A percentile compares a stretch with the other conserved stretches of the same genome.
Evolutionary conservation across 116 monocot species (phyloP).

Genomic region (Dioscorea cayenensis): DNA sequence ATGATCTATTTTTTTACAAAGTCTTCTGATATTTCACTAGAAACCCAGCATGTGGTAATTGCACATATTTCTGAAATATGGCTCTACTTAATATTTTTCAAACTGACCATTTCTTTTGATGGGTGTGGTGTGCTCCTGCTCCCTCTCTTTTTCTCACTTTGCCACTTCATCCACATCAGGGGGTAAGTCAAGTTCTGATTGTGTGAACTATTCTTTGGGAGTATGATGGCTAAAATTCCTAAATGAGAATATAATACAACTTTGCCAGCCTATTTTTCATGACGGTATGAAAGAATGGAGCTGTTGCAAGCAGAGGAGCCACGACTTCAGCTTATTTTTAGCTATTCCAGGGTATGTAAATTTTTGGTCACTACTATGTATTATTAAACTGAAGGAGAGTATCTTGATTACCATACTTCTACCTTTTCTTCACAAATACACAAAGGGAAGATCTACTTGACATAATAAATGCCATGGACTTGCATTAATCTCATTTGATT

Average conservation of each 20-base stretch:
- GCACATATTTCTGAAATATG: not conserved
- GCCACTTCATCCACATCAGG: constrained; percentile 31
- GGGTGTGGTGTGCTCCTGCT: not conserved
- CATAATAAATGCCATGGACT: too few species aligned
- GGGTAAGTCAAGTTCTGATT: constrained; percentile 36
- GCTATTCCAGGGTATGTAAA: constrained; percentile 77
- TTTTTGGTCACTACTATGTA: not conserved
- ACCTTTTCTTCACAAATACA: too few species aligned
- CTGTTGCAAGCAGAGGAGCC: constrained; percentile 98
- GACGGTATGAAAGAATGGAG: constrained; percentile 99
- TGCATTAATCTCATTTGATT: too few species aligned
- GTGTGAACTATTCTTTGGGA: not conserved
- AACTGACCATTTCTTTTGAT: constrained; percentile 6
- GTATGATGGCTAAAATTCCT: not conserved
- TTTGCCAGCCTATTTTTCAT: constrained; percentile 83
- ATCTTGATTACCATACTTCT: too few species aligned
- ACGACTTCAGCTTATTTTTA: constrained; percentile 97
- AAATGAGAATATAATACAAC: constrained; percentile 7
- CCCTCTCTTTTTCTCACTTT: not conserved
- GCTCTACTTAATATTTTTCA: not conserved
- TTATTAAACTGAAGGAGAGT: not conserved
- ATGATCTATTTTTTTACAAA: too few species aligned
- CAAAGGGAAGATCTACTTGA: too few species aligned
- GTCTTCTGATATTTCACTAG: too few species aligned
- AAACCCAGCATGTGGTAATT: too few species aligned